A percentile compares a stretch with the other conserved stretches of the same genome.
These are phyloP conservation scores for Aotearoamyces nothofagi DNA, from an alignment of 2,329 filamentous ascomycete genomes.

Conservation along the genomic window DNA sequence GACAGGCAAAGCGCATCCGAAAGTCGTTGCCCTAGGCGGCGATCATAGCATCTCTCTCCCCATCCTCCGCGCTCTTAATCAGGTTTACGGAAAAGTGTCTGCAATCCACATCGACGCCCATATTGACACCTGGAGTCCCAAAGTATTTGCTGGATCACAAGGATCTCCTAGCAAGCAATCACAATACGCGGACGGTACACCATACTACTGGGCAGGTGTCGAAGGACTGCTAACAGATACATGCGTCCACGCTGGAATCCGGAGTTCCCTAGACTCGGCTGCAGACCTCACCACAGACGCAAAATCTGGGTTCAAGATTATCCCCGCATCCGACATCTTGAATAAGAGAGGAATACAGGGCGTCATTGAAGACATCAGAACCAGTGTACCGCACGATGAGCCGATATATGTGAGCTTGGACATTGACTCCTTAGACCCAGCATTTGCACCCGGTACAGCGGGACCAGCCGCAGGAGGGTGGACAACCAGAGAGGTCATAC, in stretches of 20 bases:
- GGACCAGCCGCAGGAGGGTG: constrained; percentile 85
- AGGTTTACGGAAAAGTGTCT: constrained; percentile 46
- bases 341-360: constrained; percentile 60
- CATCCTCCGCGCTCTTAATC: constrained; percentile 47
- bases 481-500: constrained; percentile 81
- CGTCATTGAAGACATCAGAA: constrained; percentile 55
- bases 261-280: constrained; percentile 56
- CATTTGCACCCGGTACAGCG: constrained; percentile 56
- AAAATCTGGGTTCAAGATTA: constrained; percentile 63
- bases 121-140: constrained; percentile 19
- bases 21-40: constrained; percentile 62
- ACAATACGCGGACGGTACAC: constrained; percentile 67
- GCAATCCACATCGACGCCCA: constrained; percentile 60
- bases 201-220: constrained; percentile 78
- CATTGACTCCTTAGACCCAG: constrained; percentile 66
- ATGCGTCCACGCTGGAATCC: constrained; percentile 69
- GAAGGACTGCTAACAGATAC: constrained; percentile 61
- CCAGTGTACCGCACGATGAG: constrained; percentile 45
- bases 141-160: constrained; percentile 36
- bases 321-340: constrained; percentile 75
- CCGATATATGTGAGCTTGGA: constrained; percentile 71
- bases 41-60: constrained; percentile 51
- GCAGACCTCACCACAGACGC: constrained; percentile 58
- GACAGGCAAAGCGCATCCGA: constrained; percentile 55
- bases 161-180: constrained; percentile 55